Evolutionary conservation across 805 yeast genomes (phyloP).

Genomic region (Kazachstania psychrophila): DNA sequence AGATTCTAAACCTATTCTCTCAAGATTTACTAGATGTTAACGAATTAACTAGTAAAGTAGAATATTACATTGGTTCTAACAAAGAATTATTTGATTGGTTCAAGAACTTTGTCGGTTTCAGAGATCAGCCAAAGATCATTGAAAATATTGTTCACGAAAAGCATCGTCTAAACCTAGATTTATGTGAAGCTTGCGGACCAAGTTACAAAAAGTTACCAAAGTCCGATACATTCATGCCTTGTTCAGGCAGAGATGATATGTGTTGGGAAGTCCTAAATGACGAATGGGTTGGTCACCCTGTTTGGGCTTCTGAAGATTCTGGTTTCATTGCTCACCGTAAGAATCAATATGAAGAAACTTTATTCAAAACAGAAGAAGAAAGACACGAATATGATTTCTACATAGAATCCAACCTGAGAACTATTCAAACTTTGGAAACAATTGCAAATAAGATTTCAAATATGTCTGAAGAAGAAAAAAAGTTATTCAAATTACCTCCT

Average conservation of each 20-base stretch:
- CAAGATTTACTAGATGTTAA: conserved; percentile 83
- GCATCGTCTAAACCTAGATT: conserved; percentile 79
- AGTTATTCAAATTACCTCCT: conserved; percentile 75
- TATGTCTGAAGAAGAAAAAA: conserved; percentile 87
- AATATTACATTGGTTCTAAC: conserved; percentile 74
- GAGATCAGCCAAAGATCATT: conserved; percentile 74
- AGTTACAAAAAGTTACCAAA: conserved; percentile 89
- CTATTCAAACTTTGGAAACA: conserved; percentile 91
- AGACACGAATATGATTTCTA: conserved; percentile 94
- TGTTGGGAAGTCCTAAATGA: conserved; percentile 98
- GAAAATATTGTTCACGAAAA: conserved; percentile 83
- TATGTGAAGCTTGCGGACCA: conserved; percentile 93
- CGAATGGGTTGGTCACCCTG: conserved; percentile 99
- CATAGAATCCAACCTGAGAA: conserved; percentile 89
- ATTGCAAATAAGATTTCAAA: conserved; percentile 88
- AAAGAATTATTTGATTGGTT: conserved; percentile 84
- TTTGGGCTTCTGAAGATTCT: conserved; percentile 99
- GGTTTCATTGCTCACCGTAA: conserved; percentile 98
- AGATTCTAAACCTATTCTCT: conserved; percentile 75
- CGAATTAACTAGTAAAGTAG: conserved; percentile 74
- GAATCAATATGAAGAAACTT: conserved; percentile 93
- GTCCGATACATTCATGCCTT: conserved; percentile 91
- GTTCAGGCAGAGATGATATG: conserved; percentile 97
- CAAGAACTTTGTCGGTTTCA: conserved; percentile 81
- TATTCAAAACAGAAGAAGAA: conserved; percentile 93